A percentile compares a stretch with the other conserved stretches of the same genome.
These are phyloP conservation scores for Pulveroboletus sp. DNA, from an alignment of 768 basidiomycete genomes.

Conservation along the genomic window DNA sequence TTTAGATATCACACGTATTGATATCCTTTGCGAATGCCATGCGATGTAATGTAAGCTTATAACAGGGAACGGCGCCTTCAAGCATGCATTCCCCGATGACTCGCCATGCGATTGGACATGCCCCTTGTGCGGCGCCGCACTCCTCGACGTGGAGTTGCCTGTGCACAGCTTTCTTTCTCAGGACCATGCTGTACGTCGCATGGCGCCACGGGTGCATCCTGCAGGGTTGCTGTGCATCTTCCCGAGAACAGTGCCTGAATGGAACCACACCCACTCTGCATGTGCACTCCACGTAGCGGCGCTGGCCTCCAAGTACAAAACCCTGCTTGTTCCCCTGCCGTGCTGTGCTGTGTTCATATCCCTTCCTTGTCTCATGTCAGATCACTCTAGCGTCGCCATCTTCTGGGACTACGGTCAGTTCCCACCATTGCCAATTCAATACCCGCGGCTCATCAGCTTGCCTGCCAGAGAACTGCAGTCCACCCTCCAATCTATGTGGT, in stretches of 20 bases:
- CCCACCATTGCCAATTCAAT: neutral
- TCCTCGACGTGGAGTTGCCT: neutral
- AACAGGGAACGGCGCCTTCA: conserved; percentile 3
- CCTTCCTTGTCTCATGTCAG: conserved; percentile 29
- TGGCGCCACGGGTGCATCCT: conserved; percentile 7
- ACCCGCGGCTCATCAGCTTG: conserved; percentile 1
- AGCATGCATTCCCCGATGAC: neutral
- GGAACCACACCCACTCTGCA: conserved; percentile 8
- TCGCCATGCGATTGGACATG: neutral
- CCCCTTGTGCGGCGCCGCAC: neutral
- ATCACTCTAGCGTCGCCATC: conserved; percentile 37
- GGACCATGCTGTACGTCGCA: conserved; percentile 17
- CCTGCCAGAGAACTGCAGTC: conserved; percentile 29
- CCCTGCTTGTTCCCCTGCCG: neutral
- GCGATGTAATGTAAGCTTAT: conserved; percentile 16
- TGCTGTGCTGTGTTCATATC: conserved; percentile 9
- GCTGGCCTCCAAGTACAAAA: conserved; percentile 22
- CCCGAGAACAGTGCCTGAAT: conserved; percentile 8
- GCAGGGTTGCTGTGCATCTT: conserved; percentile 15
- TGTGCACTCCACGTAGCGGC: conserved; percentile 12
- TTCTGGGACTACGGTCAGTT: conserved; percentile 37
- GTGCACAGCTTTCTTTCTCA: conserved; percentile 3
- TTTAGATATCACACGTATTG: conserved; percentile 16
- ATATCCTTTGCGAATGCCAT: conserved; percentile 12
- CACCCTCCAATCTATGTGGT: conserved; percentile 26